phyloP scores from a whole-genome alignment of 2,329 filamentous ascomycete species.

The Penicillium sp. region DNA sequence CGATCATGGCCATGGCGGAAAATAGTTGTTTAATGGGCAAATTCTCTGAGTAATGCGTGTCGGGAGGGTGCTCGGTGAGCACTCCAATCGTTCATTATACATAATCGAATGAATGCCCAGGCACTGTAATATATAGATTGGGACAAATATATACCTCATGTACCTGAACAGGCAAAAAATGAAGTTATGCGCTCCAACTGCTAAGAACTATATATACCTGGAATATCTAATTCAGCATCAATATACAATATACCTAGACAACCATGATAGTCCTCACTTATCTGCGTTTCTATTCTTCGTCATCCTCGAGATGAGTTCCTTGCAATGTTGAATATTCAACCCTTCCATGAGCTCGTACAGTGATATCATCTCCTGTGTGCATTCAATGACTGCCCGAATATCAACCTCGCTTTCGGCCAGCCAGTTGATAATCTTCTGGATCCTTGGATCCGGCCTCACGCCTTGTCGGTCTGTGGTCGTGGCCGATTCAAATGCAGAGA shows the following conservation, averaged over 20 bases:
- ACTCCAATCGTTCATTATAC: no score
- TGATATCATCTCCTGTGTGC: slow-evolving; percentile 85
- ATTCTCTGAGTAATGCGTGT: no score
- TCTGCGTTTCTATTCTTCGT: slow-evolving; percentile 58
- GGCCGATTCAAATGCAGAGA: slow-evolving; percentile 29
- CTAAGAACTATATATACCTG: background rate
- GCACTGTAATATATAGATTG: no score
- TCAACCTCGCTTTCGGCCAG: slow-evolving; percentile 82
- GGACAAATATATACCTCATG: no score
- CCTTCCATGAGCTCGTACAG: slow-evolving; percentile 74
- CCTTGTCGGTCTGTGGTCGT: slow-evolving; percentile 12
- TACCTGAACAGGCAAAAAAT: no score
- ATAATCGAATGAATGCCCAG: background rate
- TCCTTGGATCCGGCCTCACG: slow-evolving; percentile 30
- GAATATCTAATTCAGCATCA: background rate
- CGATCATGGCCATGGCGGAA: no score
- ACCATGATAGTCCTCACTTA: slow-evolving; percentile 35
- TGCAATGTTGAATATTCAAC: slow-evolving; percentile 62
- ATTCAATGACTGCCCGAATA: slow-evolving; percentile 79
- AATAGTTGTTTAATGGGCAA: no score
- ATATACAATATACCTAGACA: background rate
- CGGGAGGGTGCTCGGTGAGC: no score
- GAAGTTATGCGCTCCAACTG: no score
- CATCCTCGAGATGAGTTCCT: slow-evolving; percentile 60
- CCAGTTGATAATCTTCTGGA: slow-evolving; percentile 71